Conservation (phyloP, 441 rosid species). For the Erysimum cheiri region DNA sequence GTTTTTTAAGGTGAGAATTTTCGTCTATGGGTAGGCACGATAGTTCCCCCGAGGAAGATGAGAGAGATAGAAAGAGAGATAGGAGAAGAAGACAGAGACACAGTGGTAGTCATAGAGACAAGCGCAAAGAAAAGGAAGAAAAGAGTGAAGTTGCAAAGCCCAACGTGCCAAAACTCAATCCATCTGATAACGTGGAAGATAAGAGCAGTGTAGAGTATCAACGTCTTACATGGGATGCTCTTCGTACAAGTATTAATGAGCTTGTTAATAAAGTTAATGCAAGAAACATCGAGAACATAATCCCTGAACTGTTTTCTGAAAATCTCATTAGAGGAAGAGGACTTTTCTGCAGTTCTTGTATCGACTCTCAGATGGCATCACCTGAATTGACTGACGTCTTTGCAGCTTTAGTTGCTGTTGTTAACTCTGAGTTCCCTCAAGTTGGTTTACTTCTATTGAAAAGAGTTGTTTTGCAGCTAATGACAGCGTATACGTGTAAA, state of each 20-base stretch:
- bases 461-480: constrained; percentile 87
- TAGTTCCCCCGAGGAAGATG: constrained; percentile 33
- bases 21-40: constrained; percentile 37
- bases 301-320: constrained; percentile 81
- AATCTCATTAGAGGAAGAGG: constrained; percentile 89
- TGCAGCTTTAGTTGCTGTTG: constrained; percentile 79
- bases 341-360: constrained; percentile 80
- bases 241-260: constrained; percentile 83
- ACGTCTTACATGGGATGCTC: constrained; percentile 89
- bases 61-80: constrained; percentile 19
- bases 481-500: constrained; percentile 77
- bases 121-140: constrained; percentile 45
- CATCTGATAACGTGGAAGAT: constrained; percentile 59
- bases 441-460: constrained; percentile 75
- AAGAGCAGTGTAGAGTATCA: constrained; percentile 83
- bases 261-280: constrained; percentile 85
- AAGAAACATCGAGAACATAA: constrained; percentile 80
- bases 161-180: constrained; percentile 50
- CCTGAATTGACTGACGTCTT: constrained; percentile 81
- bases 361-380: constrained; percentile 95
- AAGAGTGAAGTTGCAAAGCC: constrained; percentile 46
- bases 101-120: constrained; percentile 44
- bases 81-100: constrained; percentile 26
- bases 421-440: constrained; percentile 83
- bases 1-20: not conserved